Conservation (phyloP, 345 rosid genomes). For the Pistacia integerrima region DNA sequence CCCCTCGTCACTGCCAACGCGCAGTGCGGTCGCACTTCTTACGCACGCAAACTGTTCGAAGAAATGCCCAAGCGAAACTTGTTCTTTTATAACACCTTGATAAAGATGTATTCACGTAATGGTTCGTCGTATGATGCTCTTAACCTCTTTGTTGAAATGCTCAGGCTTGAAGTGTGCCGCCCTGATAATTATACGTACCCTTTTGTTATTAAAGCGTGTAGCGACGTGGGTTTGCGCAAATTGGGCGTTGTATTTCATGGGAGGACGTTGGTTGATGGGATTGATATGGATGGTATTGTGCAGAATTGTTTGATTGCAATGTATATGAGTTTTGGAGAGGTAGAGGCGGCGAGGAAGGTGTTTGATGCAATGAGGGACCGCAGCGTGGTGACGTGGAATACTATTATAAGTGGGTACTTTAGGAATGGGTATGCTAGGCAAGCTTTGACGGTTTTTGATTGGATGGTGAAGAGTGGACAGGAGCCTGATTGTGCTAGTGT, state of each 20-base stretch:
- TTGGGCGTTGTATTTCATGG: slow-evolving; percentile 56
- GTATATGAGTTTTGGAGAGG: slow-evolving; percentile 62
- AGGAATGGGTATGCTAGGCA: slow-evolving; percentile 47
- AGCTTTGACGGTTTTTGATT: slow-evolving; percentile 48
- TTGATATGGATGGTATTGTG: slow-evolving; percentile 41
- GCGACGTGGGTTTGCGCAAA: slow-evolving; percentile 35
- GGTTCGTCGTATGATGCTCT: slow-evolving; percentile 38
- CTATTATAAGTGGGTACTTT: slow-evolving; percentile 65
- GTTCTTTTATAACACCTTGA: slow-evolving; percentile 44
- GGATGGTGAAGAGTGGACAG: slow-evolving; percentile 47
- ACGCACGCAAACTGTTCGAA: slow-evolving; percentile 55
- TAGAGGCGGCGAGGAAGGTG: slow-evolving; percentile 44
- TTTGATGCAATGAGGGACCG: slow-evolving; percentile 51
- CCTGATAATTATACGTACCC: slow-evolving; percentile 64
- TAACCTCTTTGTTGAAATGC: slow-evolving; percentile 47
- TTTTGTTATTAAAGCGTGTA: slow-evolving; percentile 54
- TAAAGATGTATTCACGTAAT: slow-evolving; percentile 39
- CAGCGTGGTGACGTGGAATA: slow-evolving; percentile 68
- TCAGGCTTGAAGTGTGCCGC: slow-evolving; percentile 31
- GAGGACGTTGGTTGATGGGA: slow-evolving; percentile 39
- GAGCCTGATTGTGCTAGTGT: slow-evolving; percentile 53
- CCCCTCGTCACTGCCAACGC: slow-evolving; percentile 25
- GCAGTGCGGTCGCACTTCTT: slow-evolving; percentile 13
- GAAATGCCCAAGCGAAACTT: slow-evolving; percentile 45
- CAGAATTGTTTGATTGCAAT: slow-evolving; percentile 62